A percentile compares a stretch with the other conserved stretches of the same genome.
Evolutionary conservation across 495 filamentous ascomycete genomes (phyloP).

Genomic region (Aspergillus indologenus): DNA sequence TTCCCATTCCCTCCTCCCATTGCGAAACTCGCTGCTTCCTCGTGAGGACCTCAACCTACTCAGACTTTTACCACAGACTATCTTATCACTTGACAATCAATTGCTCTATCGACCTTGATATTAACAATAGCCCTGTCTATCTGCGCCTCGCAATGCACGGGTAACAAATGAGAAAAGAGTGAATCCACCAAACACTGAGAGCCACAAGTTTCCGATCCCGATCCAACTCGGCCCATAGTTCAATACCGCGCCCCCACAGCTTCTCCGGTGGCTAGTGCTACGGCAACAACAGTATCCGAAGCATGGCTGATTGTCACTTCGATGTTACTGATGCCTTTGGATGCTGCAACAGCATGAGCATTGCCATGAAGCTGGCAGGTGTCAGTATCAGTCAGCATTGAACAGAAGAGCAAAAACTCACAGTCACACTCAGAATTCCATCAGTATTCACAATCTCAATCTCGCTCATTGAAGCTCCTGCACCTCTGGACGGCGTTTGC

Average conservation of each 20-base stretch:
- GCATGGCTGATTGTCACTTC: constrained; percentile 24
- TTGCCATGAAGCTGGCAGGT: constrained; percentile 17
- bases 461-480: constrained; percentile 82
- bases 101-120: background rate
- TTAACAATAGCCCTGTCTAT: background rate
- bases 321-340: constrained; percentile 14
- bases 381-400: background rate
- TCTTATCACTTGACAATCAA: background rate
- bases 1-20: background rate
- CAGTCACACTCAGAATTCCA: constrained; percentile 17
- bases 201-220: background rate
- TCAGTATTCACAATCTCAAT: constrained; percentile 80
- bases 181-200: background rate
- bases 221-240: background rate
- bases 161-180: background rate
- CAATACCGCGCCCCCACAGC: background rate
- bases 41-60: background rate
- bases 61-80: too few relatives aligned
- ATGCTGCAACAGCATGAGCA: constrained; percentile 14
- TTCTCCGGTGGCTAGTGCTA: constrained; percentile 15
- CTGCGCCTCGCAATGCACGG: background rate
- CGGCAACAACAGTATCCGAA: constrained; percentile 16
- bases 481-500: constrained; percentile 60
- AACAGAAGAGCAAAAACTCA: constrained; percentile 7
- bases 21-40: background rate